Evolutionary conservation across 495 filamentous ascomycete genomes (phyloP).

Genomic region (Hyaloscypha hepaticicola): DNA sequence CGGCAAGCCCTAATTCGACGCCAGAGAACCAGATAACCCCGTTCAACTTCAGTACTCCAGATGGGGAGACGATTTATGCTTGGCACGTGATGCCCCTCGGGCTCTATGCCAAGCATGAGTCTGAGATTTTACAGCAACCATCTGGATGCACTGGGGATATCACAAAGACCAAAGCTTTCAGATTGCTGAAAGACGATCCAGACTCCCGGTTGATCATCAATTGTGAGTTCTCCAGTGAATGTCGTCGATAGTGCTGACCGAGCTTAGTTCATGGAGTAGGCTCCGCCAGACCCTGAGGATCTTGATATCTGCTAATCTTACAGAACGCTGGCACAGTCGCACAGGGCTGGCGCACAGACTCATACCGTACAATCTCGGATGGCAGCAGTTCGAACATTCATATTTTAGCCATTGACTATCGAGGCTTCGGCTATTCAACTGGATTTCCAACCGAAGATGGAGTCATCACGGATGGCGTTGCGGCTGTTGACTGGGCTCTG

Average conservation of each 20-base stretch:
- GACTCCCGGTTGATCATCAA: slow-evolving; percentile 59
- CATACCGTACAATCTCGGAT: slow-evolving; percentile 62
- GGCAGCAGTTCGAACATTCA: slow-evolving; percentile 56
- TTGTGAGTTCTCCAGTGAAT: slow-evolving; percentile 34
- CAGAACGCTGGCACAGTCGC: slow-evolving; percentile 64
- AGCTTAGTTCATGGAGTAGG: slow-evolving; percentile 45
- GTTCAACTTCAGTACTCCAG: slow-evolving; percentile 58
- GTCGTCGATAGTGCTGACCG: slow-evolving; percentile 8
- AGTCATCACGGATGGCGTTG: slow-evolving; percentile 73
- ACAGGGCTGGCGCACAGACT: slow-evolving; percentile 58
- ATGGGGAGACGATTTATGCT: slow-evolving; percentile 59
- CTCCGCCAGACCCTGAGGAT: neutral
- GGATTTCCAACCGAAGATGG: slow-evolving; percentile 80
- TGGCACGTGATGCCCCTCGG: slow-evolving; percentile 74
- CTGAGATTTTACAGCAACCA: slow-evolving; percentile 47
- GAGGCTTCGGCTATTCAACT: slow-evolving; percentile 81
- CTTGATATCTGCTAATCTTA: slow-evolving; percentile 25
- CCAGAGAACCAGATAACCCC: slow-evolving; percentile 66
- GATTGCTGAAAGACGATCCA: slow-evolving; percentile 61
- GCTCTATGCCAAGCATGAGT: slow-evolving; percentile 58
- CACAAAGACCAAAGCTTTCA: slow-evolving; percentile 54
- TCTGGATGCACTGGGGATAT: slow-evolving; percentile 53
- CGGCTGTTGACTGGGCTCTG: slow-evolving; percentile 70
- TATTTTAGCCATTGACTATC: slow-evolving; percentile 76
- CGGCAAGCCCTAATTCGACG: neutral